Base-by-base conservation (phyloP, 2,329 filamentous ascomycete species). In the Phyllosticta ampelicida region DNA sequence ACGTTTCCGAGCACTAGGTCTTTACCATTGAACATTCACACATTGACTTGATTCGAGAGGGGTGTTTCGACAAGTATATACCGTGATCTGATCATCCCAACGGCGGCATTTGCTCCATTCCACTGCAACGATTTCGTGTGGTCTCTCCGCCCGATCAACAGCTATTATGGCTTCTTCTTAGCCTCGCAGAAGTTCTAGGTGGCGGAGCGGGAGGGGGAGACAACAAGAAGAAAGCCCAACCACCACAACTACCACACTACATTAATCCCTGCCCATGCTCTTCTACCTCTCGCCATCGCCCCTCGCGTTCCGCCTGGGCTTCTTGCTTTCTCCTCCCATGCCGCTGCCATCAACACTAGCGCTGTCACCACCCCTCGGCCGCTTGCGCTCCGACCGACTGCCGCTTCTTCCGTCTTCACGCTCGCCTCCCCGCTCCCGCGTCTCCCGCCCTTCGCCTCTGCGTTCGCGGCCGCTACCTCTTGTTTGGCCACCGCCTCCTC, bases 301-400 rank as follows among this genome's bases (percentile, higher is more conserved):
- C 30, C 44, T 44, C n/a, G 18, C 9, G 48, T 53, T 49, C 13
- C 36, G 51, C 19, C 26, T 19, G n/a, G 23, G 23, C 21, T 48
- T 48, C 53, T 44, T 29, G 29, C 49, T 21, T n/a, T 26, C 49
- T 4, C 8, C 8, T 26, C 23, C 23, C 23, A 26, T 26, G 23
- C 23, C 23, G 23, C 23, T 8, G 13, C 51, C 52, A 26, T 54
- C 56, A 26, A 16, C 48, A 21, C 29, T 28, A 2, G 8, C 51
- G n/a, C 55, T 49, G 19, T 52, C 56, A 19, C 55, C 48, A 13
- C 49, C 50, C 51, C 56, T 58, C 48, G 48, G 53, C 48, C 56
- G 20, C 16, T 58, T 52, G 13, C 29, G 20, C 51, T 54, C 36
- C 5, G 36, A 44, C 50, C 53, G 28, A 13, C 23, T 29, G 28